Conservation (phyloP, 495 filamentous ascomycete species). For the Diplogelasinospora grovesii region DNA sequence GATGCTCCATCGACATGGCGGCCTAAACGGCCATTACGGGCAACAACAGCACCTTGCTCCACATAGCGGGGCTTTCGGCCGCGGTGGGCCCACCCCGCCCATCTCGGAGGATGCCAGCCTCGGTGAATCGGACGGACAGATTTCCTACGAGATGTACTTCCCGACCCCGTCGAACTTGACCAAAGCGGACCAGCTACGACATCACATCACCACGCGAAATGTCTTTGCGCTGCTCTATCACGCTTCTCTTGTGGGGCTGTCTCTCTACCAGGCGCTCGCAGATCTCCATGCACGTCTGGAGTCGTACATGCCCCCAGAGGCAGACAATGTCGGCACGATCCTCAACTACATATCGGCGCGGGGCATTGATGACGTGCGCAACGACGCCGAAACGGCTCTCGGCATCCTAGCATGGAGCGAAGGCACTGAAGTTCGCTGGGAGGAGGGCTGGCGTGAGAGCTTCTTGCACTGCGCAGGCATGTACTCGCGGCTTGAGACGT, state of each 20-base stretch:
- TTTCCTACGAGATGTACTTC: slow-evolving; percentile 55
- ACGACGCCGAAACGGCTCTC: slow-evolving; percentile 54
- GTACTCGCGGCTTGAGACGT: slow-evolving; percentile 48
- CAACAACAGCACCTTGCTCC: slow-evolving; percentile 26
- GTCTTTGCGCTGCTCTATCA: slow-evolving; percentile 55
- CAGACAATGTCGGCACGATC: slow-evolving; percentile 43
- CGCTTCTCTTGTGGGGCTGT: slow-evolving; percentile 52
- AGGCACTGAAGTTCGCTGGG: slow-evolving; percentile 50
- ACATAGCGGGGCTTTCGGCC: slow-evolving; percentile 18
- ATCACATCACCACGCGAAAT: slow-evolving; percentile 57
- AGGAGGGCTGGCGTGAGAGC: slow-evolving; percentile 60
- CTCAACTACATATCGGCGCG: slow-evolving; percentile 50
- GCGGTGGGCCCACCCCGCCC: slow-evolving; percentile 34
- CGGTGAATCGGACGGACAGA: slow-evolving; percentile 40
- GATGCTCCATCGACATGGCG: slow-evolving; percentile 31
- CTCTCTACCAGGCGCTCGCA: slow-evolving; percentile 49
- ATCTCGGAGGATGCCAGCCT: slow-evolving; percentile 38
- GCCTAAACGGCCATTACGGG: too few species aligned
- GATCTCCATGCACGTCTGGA: slow-evolving; percentile 52
- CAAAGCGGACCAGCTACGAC: slow-evolving; percentile 40
- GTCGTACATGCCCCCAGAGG: slow-evolving; percentile 42
- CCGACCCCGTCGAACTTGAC: slow-evolving; percentile 40
- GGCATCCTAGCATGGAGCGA: slow-evolving; percentile 61
- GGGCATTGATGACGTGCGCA: slow-evolving; percentile 61
- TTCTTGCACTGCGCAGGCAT: slow-evolving; percentile 64